Evolutionary conservation across 257 asterid genomes (phyloP), one percentile per base, ranked within the genome.

Genomic region (Rauvolfia tetraphylla): DNA sequence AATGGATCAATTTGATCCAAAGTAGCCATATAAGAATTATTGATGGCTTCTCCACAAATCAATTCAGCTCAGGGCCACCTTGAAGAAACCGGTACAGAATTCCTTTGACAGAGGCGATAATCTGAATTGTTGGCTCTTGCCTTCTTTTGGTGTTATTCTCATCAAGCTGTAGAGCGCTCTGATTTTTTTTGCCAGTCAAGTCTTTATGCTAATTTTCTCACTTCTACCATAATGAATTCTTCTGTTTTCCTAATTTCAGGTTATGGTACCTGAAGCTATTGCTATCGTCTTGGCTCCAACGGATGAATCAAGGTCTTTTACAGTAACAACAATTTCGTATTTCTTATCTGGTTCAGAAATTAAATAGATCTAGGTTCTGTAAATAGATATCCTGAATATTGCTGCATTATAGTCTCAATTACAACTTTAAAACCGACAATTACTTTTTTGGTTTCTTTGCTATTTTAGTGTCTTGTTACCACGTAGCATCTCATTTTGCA

Each of bases 241-340:
- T 48, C 46, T 18, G 3, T 13, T 38, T 51, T 4, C 14, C 20
- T 31, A 38, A 79, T 63, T 74, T 62, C 68, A 86, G 90, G 79
- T 84, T 71, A 88, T 88, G 90, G 84, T 86, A 42, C 89, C 88
- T 29, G 90, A 88, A 81, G 88, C 89, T 44, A 84, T 88, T 49
- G 88, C 81, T 80, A 88, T 83, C 78, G 92, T 84, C 82, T 66
- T 86, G 83, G 86, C 90, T 78, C 90, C 89, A 78, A 84, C 80
- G 3, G 86, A 88, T 69, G 62, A 83, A 13, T 76, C 86, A 25
- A 86, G 90, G 90, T 88, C 77, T 58, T 42, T 74, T 49, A 59
- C 23, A 14, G 31, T 29, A 12, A 27, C 39, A 25, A 34, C 33
- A 46, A 46, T 25, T 46, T 69, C 33, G 20, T 22, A 5, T 25